Conservation (phyloP, 176 grass and related monocot genomes). For the Bolboschoenus planiculmis region DNA sequence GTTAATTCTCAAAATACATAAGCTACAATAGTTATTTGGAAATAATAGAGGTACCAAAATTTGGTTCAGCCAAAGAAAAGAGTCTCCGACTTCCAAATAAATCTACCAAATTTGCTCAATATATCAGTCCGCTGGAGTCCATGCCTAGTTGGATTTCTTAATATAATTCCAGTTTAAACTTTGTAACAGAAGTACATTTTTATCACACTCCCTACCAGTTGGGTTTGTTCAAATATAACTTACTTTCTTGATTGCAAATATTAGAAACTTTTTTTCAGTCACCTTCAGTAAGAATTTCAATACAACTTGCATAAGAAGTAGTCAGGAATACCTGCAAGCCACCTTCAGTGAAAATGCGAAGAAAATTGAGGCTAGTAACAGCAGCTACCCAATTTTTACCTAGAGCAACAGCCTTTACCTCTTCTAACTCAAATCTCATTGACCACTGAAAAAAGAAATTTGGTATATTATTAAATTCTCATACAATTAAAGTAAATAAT, state of each 20-base stretch:
- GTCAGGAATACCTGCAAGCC: constrained; percentile 57
- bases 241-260: neutral
- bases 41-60: neutral
- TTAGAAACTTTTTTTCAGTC: neutral
- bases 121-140: neutral
- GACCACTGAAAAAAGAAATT: constrained; percentile 60
- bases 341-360: constrained; percentile 76
- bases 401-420: constrained; percentile 77
- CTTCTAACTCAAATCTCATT: constrained; percentile 94
- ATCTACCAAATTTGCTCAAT: neutral
- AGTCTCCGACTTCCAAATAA: neutral
- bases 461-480: neutral
- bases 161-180: neutral
- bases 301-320: neutral
- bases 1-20: neutral
- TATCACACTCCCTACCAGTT: too few species aligned
- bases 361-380: constrained; percentile 66
- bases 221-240: neutral
- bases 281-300: neutral
- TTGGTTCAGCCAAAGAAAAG: neutral
- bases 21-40: too few species aligned
- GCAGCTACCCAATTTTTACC: constrained; percentile 85
- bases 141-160: neutral
- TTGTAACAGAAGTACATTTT: neutral
- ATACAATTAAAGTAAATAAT: neutral